Evolutionary conservation across 176 grass and related monocot genomes (phyloP), one percentile per base, ranked within the genome.

Genomic region (Puccinellia tenuiflora): DNA sequence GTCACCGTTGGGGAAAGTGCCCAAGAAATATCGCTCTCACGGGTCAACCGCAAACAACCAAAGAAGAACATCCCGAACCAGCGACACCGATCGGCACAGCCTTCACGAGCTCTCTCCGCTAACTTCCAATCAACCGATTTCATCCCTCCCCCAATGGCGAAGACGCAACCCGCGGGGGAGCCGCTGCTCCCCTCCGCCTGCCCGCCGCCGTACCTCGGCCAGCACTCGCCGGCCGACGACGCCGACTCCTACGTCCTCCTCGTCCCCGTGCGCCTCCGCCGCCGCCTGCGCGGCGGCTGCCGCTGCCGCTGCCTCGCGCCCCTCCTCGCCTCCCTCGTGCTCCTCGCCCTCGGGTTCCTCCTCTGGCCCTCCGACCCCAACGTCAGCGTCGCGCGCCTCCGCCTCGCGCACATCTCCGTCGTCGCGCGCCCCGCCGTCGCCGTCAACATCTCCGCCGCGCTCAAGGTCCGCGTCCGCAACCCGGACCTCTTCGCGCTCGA

Each of bases 351-450:
- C 9, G 25, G 15, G 10, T 82, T 96, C 73, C 52, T 96, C 71
- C 42, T 93, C 54, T 96, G 86, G 88, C 94, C 94, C 16, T 29
- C 94, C 13, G 86, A 96, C 68, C 94, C 94, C 34, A 73, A 84
- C 4, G 25, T 96, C 68, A 48, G 33, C 80, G 61, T 97, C 4
- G 89, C 91, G n/a, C 88, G 91, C 79, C 73, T 97, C 86, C 78
- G 25, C 86, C 90, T 97, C 8, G 35, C 79, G 22, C 86, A 86
- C 73, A 33, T 93, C 45, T 92, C 75, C 73, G 85, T 96, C 77
- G 75, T 39, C 3, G 84, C 88, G 8, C 83, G 86, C 57, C 94
- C 91, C 9, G 45, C 88, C 46, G 81, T 90, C 60, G 62, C 81
- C 66, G 31, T 97, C 61, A 86, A 71, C 67, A 61, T 96, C 31